These are phyloP conservation scores for Pyrus hybrid DNA, from an alignment of 331 rosid genomes.

Conservation along the genomic window DNA sequence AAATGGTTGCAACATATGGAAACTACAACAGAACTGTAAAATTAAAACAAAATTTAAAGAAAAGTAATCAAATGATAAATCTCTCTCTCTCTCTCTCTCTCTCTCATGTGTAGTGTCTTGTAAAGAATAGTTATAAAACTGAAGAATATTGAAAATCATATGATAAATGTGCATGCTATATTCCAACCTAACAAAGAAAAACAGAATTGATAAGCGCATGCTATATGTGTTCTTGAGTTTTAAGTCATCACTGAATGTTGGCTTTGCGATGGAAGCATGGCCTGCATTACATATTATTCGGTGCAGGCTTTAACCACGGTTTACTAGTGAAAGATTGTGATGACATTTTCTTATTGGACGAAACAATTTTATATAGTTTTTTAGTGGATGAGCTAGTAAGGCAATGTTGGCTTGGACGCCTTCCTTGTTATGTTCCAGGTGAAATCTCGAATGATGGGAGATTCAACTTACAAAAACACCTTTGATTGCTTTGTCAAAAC, in stretches of 20 bases:
- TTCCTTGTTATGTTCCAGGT: slow-evolving; percentile 49
- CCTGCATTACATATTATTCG: slow-evolving; percentile 1
- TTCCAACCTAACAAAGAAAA: not conserved
- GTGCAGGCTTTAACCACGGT: slow-evolving; percentile 16
- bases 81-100: not conserved
- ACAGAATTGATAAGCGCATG: not conserved
- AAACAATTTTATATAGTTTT: slow-evolving; percentile 19
- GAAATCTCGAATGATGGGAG: slow-evolving; percentile 99
- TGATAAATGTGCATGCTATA: not conserved
- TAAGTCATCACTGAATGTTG: not conserved
- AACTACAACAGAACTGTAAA: not conserved
- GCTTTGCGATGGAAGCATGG: slow-evolving; percentile 9
- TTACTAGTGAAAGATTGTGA: slow-evolving; percentile 19
- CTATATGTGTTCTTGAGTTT: not conserved
- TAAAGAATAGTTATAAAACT: no score
- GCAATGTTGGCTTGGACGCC: slow-evolving; percentile 24
- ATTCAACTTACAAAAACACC: slow-evolving; percentile 76
- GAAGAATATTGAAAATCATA: no score
- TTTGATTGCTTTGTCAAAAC: slow-evolving; percentile 89
- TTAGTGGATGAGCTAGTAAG: slow-evolving; percentile 18
- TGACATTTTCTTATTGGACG: slow-evolving; percentile 12
- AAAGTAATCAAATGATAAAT: not conserved
- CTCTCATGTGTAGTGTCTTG: not conserved
- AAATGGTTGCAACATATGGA: not conserved
- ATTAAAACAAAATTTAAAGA: not conserved